Percentiles rank a stretch among this genome's conserved stretches.
phyloP scores from a whole-genome alignment of 352 stramenopile genomes.

The Globisporangium carolinianum region DNA sequence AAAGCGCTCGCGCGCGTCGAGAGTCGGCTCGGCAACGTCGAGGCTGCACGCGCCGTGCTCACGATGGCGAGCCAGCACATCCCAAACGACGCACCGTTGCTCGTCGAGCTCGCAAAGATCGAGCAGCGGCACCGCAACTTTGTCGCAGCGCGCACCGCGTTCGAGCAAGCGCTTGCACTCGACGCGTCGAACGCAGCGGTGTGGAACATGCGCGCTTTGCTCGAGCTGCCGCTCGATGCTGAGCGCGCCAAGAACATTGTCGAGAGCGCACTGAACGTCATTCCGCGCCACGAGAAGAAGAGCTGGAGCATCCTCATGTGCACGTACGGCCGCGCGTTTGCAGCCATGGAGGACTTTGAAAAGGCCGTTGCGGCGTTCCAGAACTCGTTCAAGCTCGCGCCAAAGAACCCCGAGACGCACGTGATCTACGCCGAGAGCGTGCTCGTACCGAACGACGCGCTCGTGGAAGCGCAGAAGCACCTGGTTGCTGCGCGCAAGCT shows the following conservation, averaged over 20 bases:
- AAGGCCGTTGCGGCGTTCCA: constrained; percentile 76
- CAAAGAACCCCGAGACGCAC: constrained; percentile 82
- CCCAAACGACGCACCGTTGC: constrained; percentile 53
- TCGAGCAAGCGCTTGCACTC: constrained; percentile 70
- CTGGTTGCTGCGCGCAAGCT: constrained; percentile 50
- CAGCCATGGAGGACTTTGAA: constrained; percentile 57
- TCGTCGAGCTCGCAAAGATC: constrained; percentile 77
- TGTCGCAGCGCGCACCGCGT: constrained; percentile 43
- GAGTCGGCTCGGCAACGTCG: constrained; percentile 44
- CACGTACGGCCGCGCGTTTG: constrained; percentile 73
- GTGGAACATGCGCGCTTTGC: constrained; percentile 77
- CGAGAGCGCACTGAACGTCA: constrained; percentile 53
- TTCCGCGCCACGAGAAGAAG: constrained; percentile 75
- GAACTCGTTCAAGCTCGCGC: constrained; percentile 67
- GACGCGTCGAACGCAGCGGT: constrained; percentile 52
- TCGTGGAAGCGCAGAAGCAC: constrained; percentile 67
- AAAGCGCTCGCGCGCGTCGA: constrained; percentile 61
- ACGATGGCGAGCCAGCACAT: constrained; percentile 61
- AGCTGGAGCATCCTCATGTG: constrained; percentile 84
- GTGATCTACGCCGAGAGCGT: constrained; percentile 80
- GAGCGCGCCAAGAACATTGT: constrained; percentile 69
- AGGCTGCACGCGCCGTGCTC: constrained; percentile 59
- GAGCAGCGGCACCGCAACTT: constrained; percentile 68
- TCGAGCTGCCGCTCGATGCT: constrained; percentile 61
- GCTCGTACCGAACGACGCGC: constrained; percentile 63